Percentiles rank a stretch among this genome's conserved stretches.
Evolutionary conservation across 169 alveolate genomes (phyloP).

Genomic region (Babesia ovis): DNA sequence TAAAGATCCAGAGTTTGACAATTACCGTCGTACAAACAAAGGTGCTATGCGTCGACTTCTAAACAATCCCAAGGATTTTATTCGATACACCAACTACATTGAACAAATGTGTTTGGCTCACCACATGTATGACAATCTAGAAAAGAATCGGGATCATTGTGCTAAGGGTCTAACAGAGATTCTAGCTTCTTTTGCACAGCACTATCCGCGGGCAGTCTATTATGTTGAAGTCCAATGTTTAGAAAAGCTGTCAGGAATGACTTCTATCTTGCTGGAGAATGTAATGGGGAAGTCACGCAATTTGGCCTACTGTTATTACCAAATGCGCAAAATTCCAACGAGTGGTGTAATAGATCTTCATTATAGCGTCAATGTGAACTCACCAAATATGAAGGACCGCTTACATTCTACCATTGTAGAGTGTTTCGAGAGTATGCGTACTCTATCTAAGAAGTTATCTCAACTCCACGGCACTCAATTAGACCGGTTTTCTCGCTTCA

Average conservation of each 20-base stretch:
- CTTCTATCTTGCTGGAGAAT: neutral
- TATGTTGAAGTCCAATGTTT: neutral
- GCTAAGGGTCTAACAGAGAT: slow-evolving; percentile 1
- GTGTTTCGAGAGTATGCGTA: slow-evolving; percentile 14
- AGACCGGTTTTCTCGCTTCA: slow-evolving; percentile 22
- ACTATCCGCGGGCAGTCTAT: slow-evolving; percentile 13
- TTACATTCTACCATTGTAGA: slow-evolving; percentile 16
- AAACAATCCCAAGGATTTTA: slow-evolving; percentile 25
- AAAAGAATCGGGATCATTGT: slow-evolving; percentile 4
- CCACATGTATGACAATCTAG: slow-evolving; percentile 13
- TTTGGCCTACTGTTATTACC: neutral
- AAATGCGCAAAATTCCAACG: neutral
- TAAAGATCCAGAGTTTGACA: neutral
- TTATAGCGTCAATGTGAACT: slow-evolving; percentile 13
- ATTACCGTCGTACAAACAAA: neutral
- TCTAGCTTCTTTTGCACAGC: slow-evolving; percentile 13
- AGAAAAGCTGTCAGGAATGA: neutral
- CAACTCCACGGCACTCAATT: slow-evolving; percentile 11
- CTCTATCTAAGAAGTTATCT: slow-evolving; percentile 17
- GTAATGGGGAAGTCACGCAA: neutral
- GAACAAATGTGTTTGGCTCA: slow-evolving; percentile 41
- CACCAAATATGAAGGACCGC: slow-evolving; percentile 6
- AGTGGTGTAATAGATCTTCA: slow-evolving; percentile 3
- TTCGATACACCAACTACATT: slow-evolving; percentile 46
- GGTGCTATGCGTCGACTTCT: neutral